Evolutionary conservation across 2,329 filamentous ascomycete species (phyloP), one percentile per base, ranked within the genome.

Genomic region (Clarireedia sp.): DNA sequence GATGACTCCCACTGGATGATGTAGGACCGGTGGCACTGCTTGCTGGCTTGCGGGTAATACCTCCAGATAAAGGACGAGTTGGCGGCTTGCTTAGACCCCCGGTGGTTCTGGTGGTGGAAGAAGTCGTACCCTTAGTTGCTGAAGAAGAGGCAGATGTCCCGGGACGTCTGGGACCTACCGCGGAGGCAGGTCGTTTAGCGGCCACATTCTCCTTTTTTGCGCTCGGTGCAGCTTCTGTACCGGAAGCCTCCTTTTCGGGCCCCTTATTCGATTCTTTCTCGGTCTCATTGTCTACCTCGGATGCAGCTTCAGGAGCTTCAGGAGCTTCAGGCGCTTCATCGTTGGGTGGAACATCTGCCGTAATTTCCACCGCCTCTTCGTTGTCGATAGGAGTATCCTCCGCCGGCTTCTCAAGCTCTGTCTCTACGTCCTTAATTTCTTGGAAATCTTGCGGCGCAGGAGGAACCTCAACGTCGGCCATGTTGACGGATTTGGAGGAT

Each of bases 31-130:
- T 69, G n/a, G 65, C 64, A 58, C 58, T 60, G 47, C 57, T 64
- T 26, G 65, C 54, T 26, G 66, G 54, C 55, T 69, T 69, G 52
- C 66, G 65, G 19, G 63, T 55, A 49, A 62, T 52, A 36, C 64
- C 60, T 14, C 58, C 63, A 51, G 61, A 41, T 17, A 59, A 54
- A 19, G 66, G 62, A 24, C 67, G 64, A 48, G 67, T 63, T 38
- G 68, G 67, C 44, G 68, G 68, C 54, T 69, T 70, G 56, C 64
- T 67, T 23, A 69, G 54, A n/a, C 66, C 67, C 47, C 64, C 64
- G 26, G 60, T 62, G 29, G 63, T 62, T 46, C 53, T 55, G 7
- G 56, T 54, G 41, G 63, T 60, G 41, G 63, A 51, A 43, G 67
- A 66, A 19, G 66, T 62, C 29, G 62, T 55, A 5, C 62, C 60